Evolutionary conservation across 441 rosid genomes (phyloP).

Genomic region (Eutrema salsugineum): DNA sequence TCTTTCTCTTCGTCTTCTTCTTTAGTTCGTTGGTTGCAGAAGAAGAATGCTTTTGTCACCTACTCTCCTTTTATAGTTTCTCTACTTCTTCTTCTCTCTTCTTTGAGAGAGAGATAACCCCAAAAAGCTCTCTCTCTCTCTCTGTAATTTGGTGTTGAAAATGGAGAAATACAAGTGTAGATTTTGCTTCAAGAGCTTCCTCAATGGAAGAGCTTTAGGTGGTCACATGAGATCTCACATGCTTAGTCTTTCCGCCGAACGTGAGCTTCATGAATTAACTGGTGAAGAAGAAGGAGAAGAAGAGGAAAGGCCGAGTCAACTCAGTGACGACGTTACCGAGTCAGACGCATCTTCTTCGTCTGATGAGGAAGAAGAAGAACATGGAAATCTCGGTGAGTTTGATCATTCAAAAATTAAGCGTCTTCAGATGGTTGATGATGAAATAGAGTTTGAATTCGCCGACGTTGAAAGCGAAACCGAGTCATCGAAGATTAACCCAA

Average conservation of each 20-base stretch:
- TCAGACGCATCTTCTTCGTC: conserved; percentile 37
- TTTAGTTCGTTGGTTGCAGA: conserved; percentile 36
- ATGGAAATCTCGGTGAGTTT: conserved; percentile 14
- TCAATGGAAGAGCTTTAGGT: conserved; percentile 74
- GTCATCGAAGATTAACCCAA: conserved; percentile 57
- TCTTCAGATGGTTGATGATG: conserved; percentile 30
- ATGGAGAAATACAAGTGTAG: conserved; percentile 77
- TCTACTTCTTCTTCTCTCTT: conserved; percentile 27
- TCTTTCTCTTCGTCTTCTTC: conserved; percentile 7
- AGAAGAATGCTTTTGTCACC: conserved; percentile 80
- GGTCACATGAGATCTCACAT: conserved; percentile 89
- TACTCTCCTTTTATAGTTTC: conserved; percentile 47
- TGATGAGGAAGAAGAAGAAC: conserved; percentile 8
- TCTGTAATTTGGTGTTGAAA: not conserved
- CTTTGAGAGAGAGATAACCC: not conserved
- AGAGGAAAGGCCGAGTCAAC: conserved; percentile 28
- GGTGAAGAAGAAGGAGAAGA: not conserved
- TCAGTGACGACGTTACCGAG: conserved; percentile 20
- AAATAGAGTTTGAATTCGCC: conserved; percentile 33
- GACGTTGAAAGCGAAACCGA: conserved; percentile 79
- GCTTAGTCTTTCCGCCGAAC: conserved; percentile 46
- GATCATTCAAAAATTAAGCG: not conserved
- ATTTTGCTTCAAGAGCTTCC: conserved; percentile 61
- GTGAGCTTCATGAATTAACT: conserved; percentile 17
- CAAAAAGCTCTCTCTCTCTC: not conserved